Evolutionary conservation across 805 yeast genomes (phyloP).

Genomic region (Kregervanrija delftensis): DNA sequence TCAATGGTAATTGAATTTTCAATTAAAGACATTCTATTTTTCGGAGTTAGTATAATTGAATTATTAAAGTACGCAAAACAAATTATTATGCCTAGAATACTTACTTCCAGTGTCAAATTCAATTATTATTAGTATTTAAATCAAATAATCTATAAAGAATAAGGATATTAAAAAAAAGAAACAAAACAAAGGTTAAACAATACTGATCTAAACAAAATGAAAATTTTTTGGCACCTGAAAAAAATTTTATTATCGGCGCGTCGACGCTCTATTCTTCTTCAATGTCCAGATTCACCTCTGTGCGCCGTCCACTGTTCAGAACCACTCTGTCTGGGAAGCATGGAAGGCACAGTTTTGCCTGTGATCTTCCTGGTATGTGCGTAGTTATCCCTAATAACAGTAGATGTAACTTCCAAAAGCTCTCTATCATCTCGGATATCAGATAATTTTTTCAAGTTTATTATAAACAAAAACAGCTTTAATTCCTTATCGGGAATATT

Average conservation of each 20-base stretch:
- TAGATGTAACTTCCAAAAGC: constrained; percentile 32
- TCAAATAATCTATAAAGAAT: background rate
- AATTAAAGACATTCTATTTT: constrained; percentile 11
- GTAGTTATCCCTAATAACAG: constrained; percentile 25
- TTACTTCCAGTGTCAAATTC: background rate
- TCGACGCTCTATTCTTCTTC: background rate
- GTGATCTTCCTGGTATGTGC: background rate
- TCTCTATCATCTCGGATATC: constrained; percentile 27
- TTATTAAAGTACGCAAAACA: no score
- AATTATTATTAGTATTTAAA: background rate
- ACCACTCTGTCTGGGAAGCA: constrained; percentile 68
- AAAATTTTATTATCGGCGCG: background rate
- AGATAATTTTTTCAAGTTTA: constrained; percentile 32
- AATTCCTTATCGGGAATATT: constrained; percentile 36
- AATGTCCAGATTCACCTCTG: constrained; percentile 70
- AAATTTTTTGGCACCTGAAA: background rate
- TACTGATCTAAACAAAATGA: no score
- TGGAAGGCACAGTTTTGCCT: constrained; percentile 1
- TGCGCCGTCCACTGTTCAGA: constrained; percentile 63
- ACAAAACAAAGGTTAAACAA: no score
- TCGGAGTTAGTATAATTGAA: no score
- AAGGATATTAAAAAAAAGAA: no score
- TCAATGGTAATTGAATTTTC: constrained; percentile 19
- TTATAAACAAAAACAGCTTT: constrained; percentile 24
- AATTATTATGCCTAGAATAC: no score